Percentiles rank a stretch among this genome's conserved stretches.
phyloP scores from a whole-genome alignment of 2,329 filamentous ascomycete species.

The Arthrinium puccinioides region DNA sequence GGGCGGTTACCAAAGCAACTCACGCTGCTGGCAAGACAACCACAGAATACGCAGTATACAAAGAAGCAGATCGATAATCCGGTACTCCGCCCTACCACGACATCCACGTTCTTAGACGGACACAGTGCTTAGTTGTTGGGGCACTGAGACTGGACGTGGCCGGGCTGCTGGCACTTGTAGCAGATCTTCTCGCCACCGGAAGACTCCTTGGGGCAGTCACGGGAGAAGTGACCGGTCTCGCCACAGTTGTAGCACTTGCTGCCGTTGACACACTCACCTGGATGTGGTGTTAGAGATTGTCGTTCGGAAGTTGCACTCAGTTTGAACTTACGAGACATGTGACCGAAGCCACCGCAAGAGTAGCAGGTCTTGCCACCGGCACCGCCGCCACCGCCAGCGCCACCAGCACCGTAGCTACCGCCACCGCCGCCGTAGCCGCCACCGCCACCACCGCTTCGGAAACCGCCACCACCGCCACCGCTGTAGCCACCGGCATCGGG shows the following conservation, averaged over 20 bases:
- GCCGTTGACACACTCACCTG: constrained; percentile 89
- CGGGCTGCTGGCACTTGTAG: constrained; percentile 85
- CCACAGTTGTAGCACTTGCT: constrained; percentile 99
- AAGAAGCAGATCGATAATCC: constrained; percentile 4
- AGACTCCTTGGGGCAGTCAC: constrained; percentile 92
- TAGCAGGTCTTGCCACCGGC: constrained; percentile 80
- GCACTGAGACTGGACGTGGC: constrained; percentile 92
- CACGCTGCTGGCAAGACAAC: background rate
- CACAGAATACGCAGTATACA: constrained; percentile 2
- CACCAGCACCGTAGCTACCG: constrained; percentile 32
- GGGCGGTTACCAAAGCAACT: constrained; percentile 1
- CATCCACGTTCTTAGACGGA: too few species aligned
- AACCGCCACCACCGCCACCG: constrained; percentile 36
- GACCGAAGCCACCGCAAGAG: constrained; percentile 92
- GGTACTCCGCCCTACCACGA: constrained; percentile 2
- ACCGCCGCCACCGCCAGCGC: constrained; percentile 40
- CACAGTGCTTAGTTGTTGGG: constrained; percentile 51
- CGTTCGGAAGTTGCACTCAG: background rate
- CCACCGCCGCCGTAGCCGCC: constrained; percentile 38
- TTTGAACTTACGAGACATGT: constrained; percentile 81
- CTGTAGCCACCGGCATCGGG: constrained; percentile 51
- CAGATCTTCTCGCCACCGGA: constrained; percentile 86
- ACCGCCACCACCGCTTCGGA: constrained; percentile 37
- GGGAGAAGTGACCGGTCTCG: constrained; percentile 89
- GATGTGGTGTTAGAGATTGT: constrained; percentile 2